Evolutionary conservation across 208 protist genomes (phyloP), one percentile per base, ranked within the genome.

Genomic region (Leishmania gerbilli): DNA sequence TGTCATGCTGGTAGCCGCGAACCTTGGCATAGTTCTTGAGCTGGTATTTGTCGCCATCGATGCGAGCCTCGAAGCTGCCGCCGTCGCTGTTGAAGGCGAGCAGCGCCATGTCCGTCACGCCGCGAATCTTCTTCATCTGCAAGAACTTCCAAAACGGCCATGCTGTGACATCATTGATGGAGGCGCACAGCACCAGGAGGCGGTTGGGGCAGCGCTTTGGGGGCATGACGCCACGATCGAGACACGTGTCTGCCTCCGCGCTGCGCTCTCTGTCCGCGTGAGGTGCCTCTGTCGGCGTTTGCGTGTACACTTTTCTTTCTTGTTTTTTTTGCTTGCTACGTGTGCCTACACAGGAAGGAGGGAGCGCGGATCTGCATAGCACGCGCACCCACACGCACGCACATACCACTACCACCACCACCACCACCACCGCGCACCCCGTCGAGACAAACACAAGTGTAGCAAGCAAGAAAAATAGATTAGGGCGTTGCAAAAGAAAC

Each of bases 81-180:
- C 92, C 93, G 34, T 92, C 82, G 74, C 89, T 95, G 92, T 95
- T 97, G 81, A 97, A 97, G 58, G 93, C 93, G 7, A 97, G 88
- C 24, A 97, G 89, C 5, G 87, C 91, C 81, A 97, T 88, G 79
- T 97, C 92, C 40, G 86, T 93, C 15, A 95, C 90, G 68, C 91
- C 86, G 45, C 87, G 88, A 34, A 95, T 86, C 76, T 93, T 91
- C 82, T 95, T 97, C 92, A 97, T 93, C 74, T 97, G 93, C 34
- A 95, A 79, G 79, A 95, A 95, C 84, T 97, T 97, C 92, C 93
- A 97, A 74, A 95, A 97, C 0, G 93, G 92, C 92, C 93, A 97
- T 65, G 89, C 88, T 6, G 93, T 95, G 64, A 94, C 89, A 83
- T 97, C 92, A 83, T 97, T 97, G 79, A 97, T 94, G 74, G 86